Conservation (phyloP, 805 yeast genomes). For the Ogataea nitratoaversa region DNA sequence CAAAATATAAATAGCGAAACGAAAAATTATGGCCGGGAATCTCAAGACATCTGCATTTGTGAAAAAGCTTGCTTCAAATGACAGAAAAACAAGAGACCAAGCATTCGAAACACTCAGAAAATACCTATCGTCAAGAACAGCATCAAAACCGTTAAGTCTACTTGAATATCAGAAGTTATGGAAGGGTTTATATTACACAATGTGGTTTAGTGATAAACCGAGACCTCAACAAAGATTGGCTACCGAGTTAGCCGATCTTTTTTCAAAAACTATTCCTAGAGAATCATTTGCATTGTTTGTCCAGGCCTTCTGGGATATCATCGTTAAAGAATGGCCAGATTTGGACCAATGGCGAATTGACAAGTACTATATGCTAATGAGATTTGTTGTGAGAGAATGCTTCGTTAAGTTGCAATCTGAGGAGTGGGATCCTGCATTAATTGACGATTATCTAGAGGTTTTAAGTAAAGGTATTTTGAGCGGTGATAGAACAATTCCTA, state of each 20-base stretch:
- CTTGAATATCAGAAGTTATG: conserved; percentile 78
- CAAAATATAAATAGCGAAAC: neutral
- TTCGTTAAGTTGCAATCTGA: conserved; percentile 50
- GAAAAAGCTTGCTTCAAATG: conserved; percentile 80
- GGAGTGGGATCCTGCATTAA: conserved; percentile 49
- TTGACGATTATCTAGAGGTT: conserved; percentile 42
- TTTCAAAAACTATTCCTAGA: conserved; percentile 39
- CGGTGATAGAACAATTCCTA: conserved; percentile 57
- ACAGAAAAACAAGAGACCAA: conserved; percentile 66
- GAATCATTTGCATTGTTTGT: conserved; percentile 48
- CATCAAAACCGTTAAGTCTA: conserved; percentile 38
- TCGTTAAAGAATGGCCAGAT: conserved; percentile 75
- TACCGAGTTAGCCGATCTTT: conserved; percentile 56
- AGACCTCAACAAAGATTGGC: conserved; percentile 87
- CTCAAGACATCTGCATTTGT: conserved; percentile 53
- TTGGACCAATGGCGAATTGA: conserved; percentile 86
- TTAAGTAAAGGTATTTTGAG: conserved; percentile 35
- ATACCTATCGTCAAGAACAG: conserved; percentile 45
- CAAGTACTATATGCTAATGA: conserved; percentile 75
- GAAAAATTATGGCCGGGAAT: conserved; percentile 4
- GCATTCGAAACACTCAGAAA: conserved; percentile 64
- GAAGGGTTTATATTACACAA: conserved; percentile 92
- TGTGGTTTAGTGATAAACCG: conserved; percentile 97
- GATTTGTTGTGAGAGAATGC: conserved; percentile 68
- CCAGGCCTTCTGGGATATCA: conserved; percentile 76